phyloP scores from a whole-genome alignment of 2,329 filamentous ascomycete species.

The Eutypella sp. region DNA sequence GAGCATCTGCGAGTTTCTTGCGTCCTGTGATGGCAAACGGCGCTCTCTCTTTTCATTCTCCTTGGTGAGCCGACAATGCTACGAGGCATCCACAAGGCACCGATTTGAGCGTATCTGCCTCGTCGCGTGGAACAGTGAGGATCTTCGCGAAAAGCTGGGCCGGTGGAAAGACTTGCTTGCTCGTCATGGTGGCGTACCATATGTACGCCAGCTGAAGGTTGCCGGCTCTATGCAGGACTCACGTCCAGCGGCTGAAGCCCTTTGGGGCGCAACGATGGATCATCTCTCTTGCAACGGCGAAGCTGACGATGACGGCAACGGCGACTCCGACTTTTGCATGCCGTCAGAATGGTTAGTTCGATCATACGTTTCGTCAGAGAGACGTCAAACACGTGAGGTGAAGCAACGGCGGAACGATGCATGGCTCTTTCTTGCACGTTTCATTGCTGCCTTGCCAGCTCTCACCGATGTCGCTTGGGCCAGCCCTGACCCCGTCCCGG shows the following conservation, averaged over 20 bases:
- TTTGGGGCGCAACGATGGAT: not conserved
- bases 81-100: not conserved
- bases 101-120: not conserved
- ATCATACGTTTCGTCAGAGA: not conserved
- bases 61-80: not conserved
- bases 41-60: not conserved
- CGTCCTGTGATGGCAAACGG: not conserved
- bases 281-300: not conserved
- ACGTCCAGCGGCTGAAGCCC: not conserved
- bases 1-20: not conserved
- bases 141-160: not conserved
- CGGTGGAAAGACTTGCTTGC: not conserved
- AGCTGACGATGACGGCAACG: too few species aligned
- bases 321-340: not conserved
- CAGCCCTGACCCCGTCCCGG: not conserved
- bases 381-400: not conserved
- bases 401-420: not conserved
- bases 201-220: not conserved
- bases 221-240: not conserved
- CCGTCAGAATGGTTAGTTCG: not conserved
- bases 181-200: not conserved
- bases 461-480: not conserved
- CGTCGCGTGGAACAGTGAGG: not conserved
- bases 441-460: not conserved
- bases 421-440: not conserved